These are phyloP conservation scores for Cutaneotrichosporon sp. DNA, from an alignment of 1,284 basidiomycete genomes.

Conservation along the genomic window DNA sequence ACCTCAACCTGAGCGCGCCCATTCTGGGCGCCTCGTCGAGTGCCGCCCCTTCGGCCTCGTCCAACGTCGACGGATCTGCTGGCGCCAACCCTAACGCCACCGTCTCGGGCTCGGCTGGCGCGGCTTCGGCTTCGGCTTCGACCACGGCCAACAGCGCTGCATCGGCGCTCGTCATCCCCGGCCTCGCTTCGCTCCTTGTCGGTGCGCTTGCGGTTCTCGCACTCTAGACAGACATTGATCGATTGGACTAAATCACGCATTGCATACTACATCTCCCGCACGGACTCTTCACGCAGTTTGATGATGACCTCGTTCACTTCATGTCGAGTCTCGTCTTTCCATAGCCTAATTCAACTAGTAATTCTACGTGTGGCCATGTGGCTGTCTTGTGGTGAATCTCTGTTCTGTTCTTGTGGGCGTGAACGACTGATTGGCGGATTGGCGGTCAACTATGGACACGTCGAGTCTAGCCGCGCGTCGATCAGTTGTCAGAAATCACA, in stretches of 20 bases:
- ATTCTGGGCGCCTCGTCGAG: slow-evolving; percentile 5
- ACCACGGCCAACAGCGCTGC: slow-evolving; percentile 11
- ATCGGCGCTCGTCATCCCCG: slow-evolving; percentile 8
- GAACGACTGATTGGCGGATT: no score
- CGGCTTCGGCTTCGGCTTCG: not conserved
- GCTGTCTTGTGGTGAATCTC: not conserved
- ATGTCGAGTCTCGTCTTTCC: not conserved
- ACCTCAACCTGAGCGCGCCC: slow-evolving; percentile 7
- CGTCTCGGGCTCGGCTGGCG: not conserved
- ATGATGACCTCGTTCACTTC: not conserved
- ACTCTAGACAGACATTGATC: slow-evolving; percentile 10
- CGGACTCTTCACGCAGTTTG: not conserved
- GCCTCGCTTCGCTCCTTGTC: slow-evolving; percentile 6
- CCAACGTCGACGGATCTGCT: not conserved
- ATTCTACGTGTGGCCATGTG: not conserved
- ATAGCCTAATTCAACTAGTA: not conserved
- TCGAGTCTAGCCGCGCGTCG: no score
- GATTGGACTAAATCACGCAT: not conserved
- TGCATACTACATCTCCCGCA: not conserved
- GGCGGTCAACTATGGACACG: no score
- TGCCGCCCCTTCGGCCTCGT: not conserved
- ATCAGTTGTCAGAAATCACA: no score
- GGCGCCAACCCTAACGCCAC: not conserved
- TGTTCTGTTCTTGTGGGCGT: not conserved
- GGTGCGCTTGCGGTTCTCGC: slow-evolving; percentile 13